Evolutionary conservation across 1,284 basidiomycete genomes (phyloP).

Genomic region (Grifola frondosa): DNA sequence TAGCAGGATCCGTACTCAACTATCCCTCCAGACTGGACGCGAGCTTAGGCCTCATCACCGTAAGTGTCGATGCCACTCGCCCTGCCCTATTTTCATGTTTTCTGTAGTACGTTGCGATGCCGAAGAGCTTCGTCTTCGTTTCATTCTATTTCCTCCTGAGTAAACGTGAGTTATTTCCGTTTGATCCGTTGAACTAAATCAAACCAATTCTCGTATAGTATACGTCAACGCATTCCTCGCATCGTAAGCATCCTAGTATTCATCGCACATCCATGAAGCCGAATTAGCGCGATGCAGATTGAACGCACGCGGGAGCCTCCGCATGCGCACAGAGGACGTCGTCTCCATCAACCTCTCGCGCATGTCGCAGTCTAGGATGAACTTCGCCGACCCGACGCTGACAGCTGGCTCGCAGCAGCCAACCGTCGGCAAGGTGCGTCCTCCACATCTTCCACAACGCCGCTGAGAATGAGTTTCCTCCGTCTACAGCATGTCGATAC

Average conservation of each 20-base stretch:
- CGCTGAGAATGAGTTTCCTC: background rate
- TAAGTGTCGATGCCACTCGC: slow-evolving; percentile 13
- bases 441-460: background rate
- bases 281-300: slow-evolving; percentile 14
- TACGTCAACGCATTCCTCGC: slow-evolving; percentile 42
- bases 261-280: background rate
- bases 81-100: background rate
- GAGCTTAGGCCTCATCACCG: slow-evolving; percentile 34
- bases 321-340: slow-evolving; percentile 10
- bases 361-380: slow-evolving; percentile 2
- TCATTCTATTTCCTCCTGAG: slow-evolving; percentile 38
- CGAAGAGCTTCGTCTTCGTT: slow-evolving; percentile 38
- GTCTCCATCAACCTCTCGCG: slow-evolving; percentile 15
- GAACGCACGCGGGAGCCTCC: slow-evolving; percentile 36
- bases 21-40: slow-evolving; percentile 14
- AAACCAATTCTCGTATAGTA: slow-evolving; percentile 25
- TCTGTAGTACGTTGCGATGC: slow-evolving; percentile 36
- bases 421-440: background rate
- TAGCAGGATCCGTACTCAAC: slow-evolving; percentile 17
- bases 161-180: slow-evolving; percentile 30
- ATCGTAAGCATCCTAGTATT: slow-evolving; percentile 11
- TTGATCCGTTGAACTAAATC: background rate
- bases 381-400: slow-evolving; percentile 1
- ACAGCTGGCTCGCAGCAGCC: background rate
- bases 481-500: slow-evolving; percentile 1